Evolutionary conservation across 306 rosid genomes (phyloP).

Genomic region (Hippophae rhamnoides): DNA sequence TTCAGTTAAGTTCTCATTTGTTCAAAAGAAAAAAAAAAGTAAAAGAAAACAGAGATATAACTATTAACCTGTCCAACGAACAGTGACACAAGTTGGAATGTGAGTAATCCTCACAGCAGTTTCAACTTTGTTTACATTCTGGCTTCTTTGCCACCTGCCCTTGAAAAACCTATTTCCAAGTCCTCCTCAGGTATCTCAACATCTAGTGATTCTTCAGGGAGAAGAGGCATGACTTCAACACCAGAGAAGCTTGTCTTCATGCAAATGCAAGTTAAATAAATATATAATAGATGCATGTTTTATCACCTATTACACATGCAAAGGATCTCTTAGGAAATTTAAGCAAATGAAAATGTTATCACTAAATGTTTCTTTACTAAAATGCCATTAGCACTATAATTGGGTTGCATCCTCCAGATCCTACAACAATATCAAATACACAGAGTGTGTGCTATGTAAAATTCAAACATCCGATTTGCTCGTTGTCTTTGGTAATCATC

Average conservation of each 20-base stretch:
- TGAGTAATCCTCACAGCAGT: constrained; percentile 95
- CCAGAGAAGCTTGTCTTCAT: constrained; percentile 94
- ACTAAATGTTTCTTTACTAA: too few relatives aligned
- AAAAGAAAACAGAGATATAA: constrained; percentile 4
- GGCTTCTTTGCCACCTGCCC: constrained; percentile 98
- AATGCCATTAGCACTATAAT: too few relatives aligned
- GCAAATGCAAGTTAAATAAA: constrained; percentile 5
- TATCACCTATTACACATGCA: too few relatives aligned
- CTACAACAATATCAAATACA: too few relatives aligned
- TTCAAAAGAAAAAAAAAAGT: not conserved
- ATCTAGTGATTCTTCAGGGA: constrained; percentile 73
- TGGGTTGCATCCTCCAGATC: too few relatives aligned
- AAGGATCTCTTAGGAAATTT: too few relatives aligned
- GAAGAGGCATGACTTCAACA: constrained; percentile 93
- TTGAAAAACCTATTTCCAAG: constrained; percentile 71
- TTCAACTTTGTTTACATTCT: constrained; percentile 94
- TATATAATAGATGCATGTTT: not conserved
- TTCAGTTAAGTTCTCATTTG: not conserved
- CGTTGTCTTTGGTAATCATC: too few relatives aligned
- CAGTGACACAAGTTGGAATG: constrained; percentile 89
- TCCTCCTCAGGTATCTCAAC: constrained; percentile 96
- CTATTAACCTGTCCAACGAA: constrained; percentile 81
- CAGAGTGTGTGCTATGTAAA: too few relatives aligned
- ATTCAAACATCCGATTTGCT: too few relatives aligned
- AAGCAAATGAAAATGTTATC: too few relatives aligned